Base-by-base conservation (phyloP, 2,329 filamentous ascomycete species). In the Trichoderma hamatum region DNA sequence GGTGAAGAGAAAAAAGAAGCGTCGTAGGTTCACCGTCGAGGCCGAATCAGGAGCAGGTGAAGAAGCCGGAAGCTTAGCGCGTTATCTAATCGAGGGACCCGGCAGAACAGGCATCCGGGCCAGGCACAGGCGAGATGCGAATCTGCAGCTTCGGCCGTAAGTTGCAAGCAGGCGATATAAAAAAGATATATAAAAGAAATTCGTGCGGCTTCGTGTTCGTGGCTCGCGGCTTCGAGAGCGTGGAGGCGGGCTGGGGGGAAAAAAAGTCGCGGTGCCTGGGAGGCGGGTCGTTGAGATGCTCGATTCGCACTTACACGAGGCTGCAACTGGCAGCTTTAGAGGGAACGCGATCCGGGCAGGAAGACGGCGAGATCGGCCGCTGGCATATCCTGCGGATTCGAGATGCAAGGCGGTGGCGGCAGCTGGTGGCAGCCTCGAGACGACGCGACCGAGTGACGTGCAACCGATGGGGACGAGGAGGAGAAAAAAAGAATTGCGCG, bases 251-350 rank as follows among this genome's bases (percentile, higher is more conserved):
- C 16, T 16, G 39, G 19, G 11, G 58, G 39, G n/a, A n/a, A n/a
- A 59, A 68, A 69, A 68, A 70, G 32, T 71, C 71, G 71, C 71
- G 71, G 70, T 68, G 68, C 64, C 71, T 70, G 70, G 56, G 54
- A 34, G 39, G 65, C 52, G 39, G 63, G 13, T 30, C 32, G 21
- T 43, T 10, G 30, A 26, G 51, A 59, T 32, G n/a, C 3, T 49
- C n/a, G 60, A 30, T 63, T 46, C 54, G 66, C 66, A 79, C 77
- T 79, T 79, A 78, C 76, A 79, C 76, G 76, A 71, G 67, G 73
- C 61, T 68, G 70, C 64, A 68, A 62, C 66, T 68, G 62, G 39
- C 52, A 10, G 21, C 19, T 52, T 62, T 58, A 55, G 43, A 70
- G 58, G 66, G 70, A 54, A 70, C 70, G 71, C 56, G 60, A 67